phyloP scores from a whole-genome alignment of 2,329 filamentous ascomycete genomes.

The Penicillium aurantiogriseum region DNA sequence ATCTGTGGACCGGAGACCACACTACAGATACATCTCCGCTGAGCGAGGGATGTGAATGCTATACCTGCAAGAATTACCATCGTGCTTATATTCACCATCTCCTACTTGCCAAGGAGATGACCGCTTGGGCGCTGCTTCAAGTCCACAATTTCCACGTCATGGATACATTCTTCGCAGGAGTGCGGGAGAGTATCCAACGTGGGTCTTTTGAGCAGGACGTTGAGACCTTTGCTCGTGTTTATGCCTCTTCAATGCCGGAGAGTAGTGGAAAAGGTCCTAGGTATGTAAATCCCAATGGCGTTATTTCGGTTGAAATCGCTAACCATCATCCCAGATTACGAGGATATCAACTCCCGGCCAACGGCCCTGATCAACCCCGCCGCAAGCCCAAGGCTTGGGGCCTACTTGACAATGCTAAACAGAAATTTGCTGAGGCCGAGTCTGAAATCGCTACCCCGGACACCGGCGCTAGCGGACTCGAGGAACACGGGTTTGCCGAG shows the following conservation, averaged over 20 bases:
- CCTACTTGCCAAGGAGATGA: slow-evolving; percentile 89
- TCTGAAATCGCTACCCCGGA: slow-evolving; percentile 54
- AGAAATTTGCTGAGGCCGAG: slow-evolving; percentile 49
- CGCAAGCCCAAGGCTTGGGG: slow-evolving; percentile 69
- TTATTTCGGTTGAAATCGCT: not conserved
- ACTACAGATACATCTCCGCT: slow-evolving; percentile 64
- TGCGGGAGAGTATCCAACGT: slow-evolving; percentile 63
- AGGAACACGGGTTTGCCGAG: slow-evolving; percentile 58
- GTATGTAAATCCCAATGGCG: slow-evolving; percentile 29
- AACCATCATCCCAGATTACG: slow-evolving; percentile 51
- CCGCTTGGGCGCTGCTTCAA: slow-evolving; percentile 89
- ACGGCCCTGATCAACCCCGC: slow-evolving; percentile 60
- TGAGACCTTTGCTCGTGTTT: slow-evolving; percentile 62
- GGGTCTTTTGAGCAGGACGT: slow-evolving; percentile 56
- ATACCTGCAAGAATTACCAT: slow-evolving; percentile 80
- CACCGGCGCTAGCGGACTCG: slow-evolving; percentile 52
- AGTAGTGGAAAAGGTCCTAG: slow-evolving; percentile 76
- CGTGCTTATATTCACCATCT: slow-evolving; percentile 85
- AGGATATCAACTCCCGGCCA: slow-evolving; percentile 78
- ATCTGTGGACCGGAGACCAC: slow-evolving; percentile 71
- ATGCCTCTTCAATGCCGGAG: slow-evolving; percentile 69
- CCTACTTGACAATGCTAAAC: slow-evolving; percentile 52
- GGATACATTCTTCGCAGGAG: slow-evolving; percentile 67
- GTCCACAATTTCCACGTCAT: slow-evolving; percentile 82
- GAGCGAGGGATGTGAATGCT: slow-evolving; percentile 67